phyloP scores from a whole-genome alignment of 495 filamentous ascomycete genomes.

The Friedmanniomyces endolithicus region DNA sequence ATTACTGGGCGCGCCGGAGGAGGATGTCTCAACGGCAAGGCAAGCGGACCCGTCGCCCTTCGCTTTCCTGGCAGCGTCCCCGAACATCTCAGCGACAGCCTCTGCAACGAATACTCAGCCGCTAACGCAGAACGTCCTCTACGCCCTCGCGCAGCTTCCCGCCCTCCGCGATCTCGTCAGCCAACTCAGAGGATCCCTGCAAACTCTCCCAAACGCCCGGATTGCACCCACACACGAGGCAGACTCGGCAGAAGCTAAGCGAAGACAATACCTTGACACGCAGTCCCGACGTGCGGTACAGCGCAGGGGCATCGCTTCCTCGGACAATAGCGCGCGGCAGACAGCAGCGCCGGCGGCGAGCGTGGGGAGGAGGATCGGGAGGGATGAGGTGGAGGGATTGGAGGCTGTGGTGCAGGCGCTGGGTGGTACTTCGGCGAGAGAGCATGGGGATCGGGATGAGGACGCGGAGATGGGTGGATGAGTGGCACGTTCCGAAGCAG shows the following conservation, averaged over 20 bases:
- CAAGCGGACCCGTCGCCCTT: constrained; percentile 30
- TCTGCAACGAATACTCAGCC: constrained; percentile 28
- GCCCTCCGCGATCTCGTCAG: constrained; percentile 55
- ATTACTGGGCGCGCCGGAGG: constrained; percentile 31
- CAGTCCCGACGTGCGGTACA: constrained; percentile 25
- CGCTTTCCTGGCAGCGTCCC: constrained; percentile 30
- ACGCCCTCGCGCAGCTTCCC: constrained; percentile 69
- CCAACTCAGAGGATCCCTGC: constrained; percentile 38
- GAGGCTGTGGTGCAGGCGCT: constrained; percentile 26
- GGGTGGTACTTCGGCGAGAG: constrained; percentile 5
- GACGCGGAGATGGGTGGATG: background rate
- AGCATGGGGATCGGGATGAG: background rate
- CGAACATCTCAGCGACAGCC: background rate
- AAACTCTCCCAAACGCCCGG: constrained; percentile 8
- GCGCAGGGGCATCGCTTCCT: constrained; percentile 2
- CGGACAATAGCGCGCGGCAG: constrained; percentile 18
- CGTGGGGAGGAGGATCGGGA: constrained; percentile 20
- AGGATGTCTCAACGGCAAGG: constrained; percentile 17
- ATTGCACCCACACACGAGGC: constrained; percentile 5
- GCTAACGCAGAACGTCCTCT: constrained; percentile 63
- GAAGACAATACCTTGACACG: constrained; percentile 29
- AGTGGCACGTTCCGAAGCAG: background rate
- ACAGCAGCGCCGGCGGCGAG: constrained; percentile 10
- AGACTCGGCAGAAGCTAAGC: constrained; percentile 22
- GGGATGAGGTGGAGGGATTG: constrained; percentile 28